These are phyloP conservation scores for Corchorus olitorius DNA, from an alignment of 345 rosid species.

Conservation along the genomic window DNA sequence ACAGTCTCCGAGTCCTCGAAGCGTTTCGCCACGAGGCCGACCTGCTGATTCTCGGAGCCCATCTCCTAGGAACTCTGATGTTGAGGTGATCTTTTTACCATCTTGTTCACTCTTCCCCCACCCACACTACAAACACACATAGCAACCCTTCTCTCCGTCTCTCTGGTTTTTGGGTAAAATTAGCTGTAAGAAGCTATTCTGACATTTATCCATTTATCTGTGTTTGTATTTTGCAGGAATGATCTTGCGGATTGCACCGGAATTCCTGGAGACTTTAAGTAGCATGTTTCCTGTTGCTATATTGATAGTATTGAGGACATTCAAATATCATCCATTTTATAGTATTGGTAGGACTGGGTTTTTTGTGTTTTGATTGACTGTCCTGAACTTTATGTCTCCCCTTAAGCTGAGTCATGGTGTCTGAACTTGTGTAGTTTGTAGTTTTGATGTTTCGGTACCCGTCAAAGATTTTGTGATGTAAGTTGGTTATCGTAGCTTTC, in stretches of 20 bases:
- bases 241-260: conserved; percentile 27
- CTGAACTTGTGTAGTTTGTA: conserved; percentile 20
- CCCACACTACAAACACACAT: too few relatives aligned
- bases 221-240: conserved; percentile 49
- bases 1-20: conserved; percentile 49
- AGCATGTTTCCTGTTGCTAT: conserved; percentile 32
- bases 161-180: neutral
- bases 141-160: too few relatives aligned
- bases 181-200: neutral
- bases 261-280: conserved; percentile 20
- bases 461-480: conserved; percentile 22
- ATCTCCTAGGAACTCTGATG: conserved; percentile 40
- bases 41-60: conserved; percentile 47
- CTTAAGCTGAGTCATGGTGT: conserved; percentile 19
- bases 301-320: conserved; percentile 28
- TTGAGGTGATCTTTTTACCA: conserved; percentile 38
- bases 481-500: conserved; percentile 5
- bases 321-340: conserved; percentile 31
- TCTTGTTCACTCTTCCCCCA: neutral
- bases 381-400: conserved; percentile 30
- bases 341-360: conserved; percentile 39
- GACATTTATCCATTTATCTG: conserved; percentile 22
- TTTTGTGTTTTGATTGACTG: conserved; percentile 32
- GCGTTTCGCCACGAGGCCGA: conserved; percentile 42
- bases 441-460: conserved; percentile 16